Evolutionary conservation across 2,329 filamentous ascomycete genomes (phyloP).

Genomic region (Didymella glomerata): DNA sequence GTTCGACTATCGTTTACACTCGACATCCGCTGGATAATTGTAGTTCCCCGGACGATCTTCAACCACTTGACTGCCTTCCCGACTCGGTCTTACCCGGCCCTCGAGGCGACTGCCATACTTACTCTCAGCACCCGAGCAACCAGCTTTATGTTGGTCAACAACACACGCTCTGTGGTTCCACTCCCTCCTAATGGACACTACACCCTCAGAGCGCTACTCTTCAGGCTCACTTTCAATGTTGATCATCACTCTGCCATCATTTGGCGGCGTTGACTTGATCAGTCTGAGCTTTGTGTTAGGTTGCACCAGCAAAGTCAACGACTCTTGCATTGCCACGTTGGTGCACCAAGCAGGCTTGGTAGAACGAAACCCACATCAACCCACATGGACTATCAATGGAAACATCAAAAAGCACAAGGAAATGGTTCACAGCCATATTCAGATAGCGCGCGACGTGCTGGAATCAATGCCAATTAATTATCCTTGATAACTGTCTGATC

Average conservation of each 20-base stretch:
- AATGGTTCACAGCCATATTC: neutral
- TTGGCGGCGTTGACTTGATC: slow-evolving; percentile 12
- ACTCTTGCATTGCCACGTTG: neutral
- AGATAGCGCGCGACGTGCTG: slow-evolving; percentile 8
- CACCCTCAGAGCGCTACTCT: slow-evolving; percentile 14
- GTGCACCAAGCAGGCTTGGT: slow-evolving; percentile 1
- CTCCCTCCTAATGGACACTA: slow-evolving; percentile 19
- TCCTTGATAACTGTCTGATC: neutral
- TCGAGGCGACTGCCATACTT: neutral
- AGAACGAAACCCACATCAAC: slow-evolving; percentile 1
- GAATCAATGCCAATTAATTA: slow-evolving; percentile 8
- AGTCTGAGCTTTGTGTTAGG: slow-evolving; percentile 8
- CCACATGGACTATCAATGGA: neutral
- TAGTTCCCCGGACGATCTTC: slow-evolving; percentile 9
- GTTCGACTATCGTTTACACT: slow-evolving; percentile 21
- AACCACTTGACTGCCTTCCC: neutral
- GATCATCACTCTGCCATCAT: slow-evolving; percentile 13
- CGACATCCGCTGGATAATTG: slow-evolving; percentile 20
- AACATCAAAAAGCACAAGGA: slow-evolving; percentile 11
- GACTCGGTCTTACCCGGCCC: neutral
- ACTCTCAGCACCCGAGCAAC: slow-evolving; percentile 6
- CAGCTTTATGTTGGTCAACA: slow-evolving; percentile 5
- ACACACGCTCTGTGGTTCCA: slow-evolving; percentile 14
- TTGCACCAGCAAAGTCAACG: neutral
- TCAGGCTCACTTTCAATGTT: slow-evolving; percentile 12